Evolutionary conservation across 305 asterid genomes (phyloP).

Genomic region (Rubia peregrina): DNA sequence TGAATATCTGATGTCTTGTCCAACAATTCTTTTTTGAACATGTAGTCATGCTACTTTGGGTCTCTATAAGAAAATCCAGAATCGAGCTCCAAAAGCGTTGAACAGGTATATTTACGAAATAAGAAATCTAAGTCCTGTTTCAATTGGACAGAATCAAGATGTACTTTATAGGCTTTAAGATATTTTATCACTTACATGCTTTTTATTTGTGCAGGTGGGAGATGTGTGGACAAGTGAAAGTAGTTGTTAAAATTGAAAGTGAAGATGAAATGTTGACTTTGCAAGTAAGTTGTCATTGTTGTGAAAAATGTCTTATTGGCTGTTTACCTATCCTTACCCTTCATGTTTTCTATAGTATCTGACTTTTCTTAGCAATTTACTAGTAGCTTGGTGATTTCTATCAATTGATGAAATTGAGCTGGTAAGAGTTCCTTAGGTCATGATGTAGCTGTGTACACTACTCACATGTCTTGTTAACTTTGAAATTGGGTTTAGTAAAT

Average conservation of each 20-base stretch:
- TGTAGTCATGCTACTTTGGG: conserved; percentile 94
- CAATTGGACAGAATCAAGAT: not conserved
- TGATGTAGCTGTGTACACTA: not conserved
- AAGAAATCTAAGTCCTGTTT: not conserved
- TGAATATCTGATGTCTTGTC: conserved; percentile 11
- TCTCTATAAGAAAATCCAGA: conserved; percentile 68
- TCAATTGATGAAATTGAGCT: conserved; percentile 2
- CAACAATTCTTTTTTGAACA: conserved; percentile 15
- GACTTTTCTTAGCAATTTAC: not conserved
- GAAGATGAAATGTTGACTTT: conserved; percentile 80
- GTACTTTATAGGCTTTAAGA: not conserved
- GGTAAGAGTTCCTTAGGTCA: not conserved
- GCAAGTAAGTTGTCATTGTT: conserved; percentile 44
- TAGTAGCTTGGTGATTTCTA: not conserved
- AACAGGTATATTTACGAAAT: conserved; percentile 40
- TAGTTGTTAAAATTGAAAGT: conserved; percentile 84
- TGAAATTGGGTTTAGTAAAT: not conserved
- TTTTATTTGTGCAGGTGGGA: conserved; percentile 71
- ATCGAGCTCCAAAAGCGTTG: conserved; percentile 80
- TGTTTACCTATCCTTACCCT: not conserved
- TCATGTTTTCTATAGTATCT: not conserved
- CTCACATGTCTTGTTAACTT: not conserved
- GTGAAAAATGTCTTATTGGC: not conserved
- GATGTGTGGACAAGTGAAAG: conserved; percentile 99
- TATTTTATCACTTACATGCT: conserved; percentile 4